Evolutionary conservation across 176 grass and related monocot genomes (phyloP).

Genomic region (Lolium rigidum): DNA sequence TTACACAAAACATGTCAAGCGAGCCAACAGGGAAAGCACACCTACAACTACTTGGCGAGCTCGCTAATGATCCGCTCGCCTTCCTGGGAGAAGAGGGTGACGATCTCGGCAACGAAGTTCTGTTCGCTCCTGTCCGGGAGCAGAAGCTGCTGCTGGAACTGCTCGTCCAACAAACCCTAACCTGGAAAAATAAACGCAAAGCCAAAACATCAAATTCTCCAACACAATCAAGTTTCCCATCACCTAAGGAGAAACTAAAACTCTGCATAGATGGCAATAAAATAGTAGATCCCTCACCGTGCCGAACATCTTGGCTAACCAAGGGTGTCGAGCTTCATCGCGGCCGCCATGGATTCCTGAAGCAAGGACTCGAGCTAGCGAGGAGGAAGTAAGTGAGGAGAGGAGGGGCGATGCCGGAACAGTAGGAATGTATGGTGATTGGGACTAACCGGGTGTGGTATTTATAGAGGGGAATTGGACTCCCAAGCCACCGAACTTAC

Average conservation of each 20-base stretch:
- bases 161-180: constrained; percentile 71
- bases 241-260: constrained; percentile 28
- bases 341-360: constrained; percentile 39
- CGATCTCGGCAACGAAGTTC: constrained; percentile 50
- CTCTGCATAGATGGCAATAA: background rate
- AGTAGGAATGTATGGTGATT: background rate
- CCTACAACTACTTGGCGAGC: constrained; percentile 56
- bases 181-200: background rate
- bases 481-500: background rate
- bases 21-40: background rate
- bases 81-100: constrained; percentile 71
- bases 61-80: constrained; percentile 58
- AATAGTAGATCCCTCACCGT: constrained; percentile 38
- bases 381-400: background rate
- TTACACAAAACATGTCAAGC: background rate
- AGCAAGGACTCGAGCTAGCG: background rate
- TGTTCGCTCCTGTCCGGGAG: constrained; percentile 46
- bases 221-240: constrained; percentile 9
- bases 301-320: constrained; percentile 43
- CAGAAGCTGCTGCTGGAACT: constrained; percentile 60
- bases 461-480: constrained; percentile 17
- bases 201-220: background rate
- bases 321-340: constrained; percentile 53
- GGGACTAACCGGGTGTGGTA: background rate
- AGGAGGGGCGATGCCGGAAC: background rate